Percentiles rank a stretch among this genome's conserved stretches.
phyloP scores from a whole-genome alignment of 75 land plant species.

The Picea glauca region DNA sequence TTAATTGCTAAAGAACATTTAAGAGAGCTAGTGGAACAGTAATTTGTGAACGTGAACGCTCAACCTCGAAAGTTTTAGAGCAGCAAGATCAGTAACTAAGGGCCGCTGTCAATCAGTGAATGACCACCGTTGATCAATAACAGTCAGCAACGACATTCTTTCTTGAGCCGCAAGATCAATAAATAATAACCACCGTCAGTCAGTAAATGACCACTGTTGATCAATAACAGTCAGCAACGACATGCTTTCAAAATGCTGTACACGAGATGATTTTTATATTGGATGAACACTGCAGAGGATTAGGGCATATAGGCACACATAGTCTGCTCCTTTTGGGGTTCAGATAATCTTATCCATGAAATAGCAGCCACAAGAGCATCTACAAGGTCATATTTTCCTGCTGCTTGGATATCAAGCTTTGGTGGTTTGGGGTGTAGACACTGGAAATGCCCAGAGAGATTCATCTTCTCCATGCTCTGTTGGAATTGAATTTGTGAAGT shows the following conservation, averaged over 20 bases:
- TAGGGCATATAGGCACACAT: constrained; percentile 26
- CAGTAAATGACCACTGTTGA: too few relatives aligned
- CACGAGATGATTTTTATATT: constrained; percentile 46
- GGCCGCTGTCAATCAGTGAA: too few relatives aligned
- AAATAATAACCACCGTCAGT: too few relatives aligned
- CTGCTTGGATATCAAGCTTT: not conserved
- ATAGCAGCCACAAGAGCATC: constrained; percentile 56
- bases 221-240: too few relatives aligned
- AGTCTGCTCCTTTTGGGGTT: constrained; percentile 57
- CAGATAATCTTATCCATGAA: constrained; percentile 50
- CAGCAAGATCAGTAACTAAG: too few relatives aligned
- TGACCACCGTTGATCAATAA: too few relatives aligned
- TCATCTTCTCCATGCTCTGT: not conserved
- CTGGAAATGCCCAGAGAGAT: not conserved
- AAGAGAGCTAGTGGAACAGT: too few relatives aligned
- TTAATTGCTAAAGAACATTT: too few relatives aligned
- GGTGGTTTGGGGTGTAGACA: not conserved
- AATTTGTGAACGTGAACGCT: too few relatives aligned
- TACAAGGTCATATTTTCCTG: constrained; percentile 18
- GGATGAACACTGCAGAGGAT: constrained; percentile 34
- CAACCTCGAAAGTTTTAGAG: too few relatives aligned
- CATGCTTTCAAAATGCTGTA: constrained; percentile 32
- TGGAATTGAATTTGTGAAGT: not conserved
- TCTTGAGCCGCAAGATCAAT: too few relatives aligned
- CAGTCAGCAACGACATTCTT: too few relatives aligned